A percentile compares a stretch with the other conserved stretches of the same genome.
Evolutionary conservation across 345 rosid genomes (phyloP).

Genomic region (Moringa oleifera): DNA sequence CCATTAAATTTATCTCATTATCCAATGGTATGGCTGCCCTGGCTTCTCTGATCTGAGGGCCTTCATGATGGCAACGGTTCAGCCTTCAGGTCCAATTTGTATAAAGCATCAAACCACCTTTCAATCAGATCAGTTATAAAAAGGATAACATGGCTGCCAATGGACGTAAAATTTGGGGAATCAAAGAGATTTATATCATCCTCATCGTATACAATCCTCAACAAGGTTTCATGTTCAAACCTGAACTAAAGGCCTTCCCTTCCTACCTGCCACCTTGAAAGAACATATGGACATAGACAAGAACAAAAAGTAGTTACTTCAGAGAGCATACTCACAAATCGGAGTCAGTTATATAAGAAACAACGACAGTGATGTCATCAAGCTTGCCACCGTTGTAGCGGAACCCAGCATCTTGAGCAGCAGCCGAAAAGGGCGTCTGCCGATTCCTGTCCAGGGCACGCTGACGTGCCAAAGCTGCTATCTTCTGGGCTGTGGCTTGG

Average conservation of each 20-base stretch:
- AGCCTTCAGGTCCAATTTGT: too few species aligned
- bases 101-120: too few species aligned
- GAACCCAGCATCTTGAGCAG: constrained; percentile 93
- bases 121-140: too few species aligned
- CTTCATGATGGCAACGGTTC: too few species aligned
- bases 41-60: too few species aligned
- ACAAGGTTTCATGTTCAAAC: not conserved
- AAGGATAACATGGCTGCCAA: too few species aligned
- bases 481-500: constrained; percentile 69
- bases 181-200: not conserved
- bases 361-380: constrained; percentile 90
- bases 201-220: not conserved
- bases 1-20: too few species aligned
- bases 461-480: constrained; percentile 79
- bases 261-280: not conserved
- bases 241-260: not conserved
- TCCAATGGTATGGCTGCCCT: too few species aligned
- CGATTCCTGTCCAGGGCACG: constrained; percentile 67
- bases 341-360: constrained; percentile 53
- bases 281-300: not conserved
- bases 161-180: not conserved
- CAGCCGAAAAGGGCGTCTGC: constrained; percentile 81
- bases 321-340: not conserved
- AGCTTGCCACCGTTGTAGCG: constrained; percentile 94
- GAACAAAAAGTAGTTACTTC: not conserved